Conservation (phyloP, 2,329 filamentous ascomycete genomes). For the Alternaria gansuensis region DNA sequence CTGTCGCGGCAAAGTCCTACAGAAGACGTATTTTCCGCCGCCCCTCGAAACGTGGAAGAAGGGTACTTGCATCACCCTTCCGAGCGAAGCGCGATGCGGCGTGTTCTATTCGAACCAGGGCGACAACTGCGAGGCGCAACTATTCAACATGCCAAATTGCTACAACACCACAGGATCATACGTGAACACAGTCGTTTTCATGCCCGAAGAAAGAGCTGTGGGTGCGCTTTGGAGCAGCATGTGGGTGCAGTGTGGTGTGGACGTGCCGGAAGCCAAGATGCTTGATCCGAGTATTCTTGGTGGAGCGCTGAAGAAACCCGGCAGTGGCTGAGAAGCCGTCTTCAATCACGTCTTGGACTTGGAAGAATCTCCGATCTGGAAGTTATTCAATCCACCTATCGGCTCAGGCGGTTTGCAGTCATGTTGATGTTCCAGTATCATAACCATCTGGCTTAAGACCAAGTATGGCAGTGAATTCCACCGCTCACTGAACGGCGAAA, state of each 20-base stretch:
- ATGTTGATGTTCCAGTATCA: neutral
- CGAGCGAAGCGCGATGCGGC: constrained; percentile 45
- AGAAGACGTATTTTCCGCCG: constrained; percentile 37
- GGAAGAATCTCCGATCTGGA: neutral
- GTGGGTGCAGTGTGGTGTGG: constrained; percentile 47
- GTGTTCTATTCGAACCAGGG: constrained; percentile 48
- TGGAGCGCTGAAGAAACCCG: constrained; percentile 40
- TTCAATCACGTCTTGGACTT: neutral
- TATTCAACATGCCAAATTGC: constrained; percentile 45
- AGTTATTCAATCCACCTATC: neutral
- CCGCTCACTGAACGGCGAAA: neutral
- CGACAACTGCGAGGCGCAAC: constrained; percentile 48
- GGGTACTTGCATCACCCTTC: constrained; percentile 47
- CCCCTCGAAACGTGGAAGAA: constrained; percentile 41
- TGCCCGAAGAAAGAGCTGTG: constrained; percentile 47
- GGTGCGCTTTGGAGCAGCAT: constrained; percentile 50
- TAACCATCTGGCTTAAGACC: neutral
- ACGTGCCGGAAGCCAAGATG: constrained; percentile 41
- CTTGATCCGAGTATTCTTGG: constrained; percentile 43
- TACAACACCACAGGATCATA: constrained; percentile 41
- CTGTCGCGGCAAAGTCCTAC: constrained; percentile 45
- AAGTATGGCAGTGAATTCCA: neutral
- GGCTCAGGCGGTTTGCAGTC: neutral
- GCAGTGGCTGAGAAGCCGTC: constrained; percentile 28
- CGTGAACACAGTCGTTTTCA: constrained; percentile 49